Evolutionary conservation across 768 basidiomycete species (phyloP).

Genomic region (Botryobasidium botryosum): DNA sequence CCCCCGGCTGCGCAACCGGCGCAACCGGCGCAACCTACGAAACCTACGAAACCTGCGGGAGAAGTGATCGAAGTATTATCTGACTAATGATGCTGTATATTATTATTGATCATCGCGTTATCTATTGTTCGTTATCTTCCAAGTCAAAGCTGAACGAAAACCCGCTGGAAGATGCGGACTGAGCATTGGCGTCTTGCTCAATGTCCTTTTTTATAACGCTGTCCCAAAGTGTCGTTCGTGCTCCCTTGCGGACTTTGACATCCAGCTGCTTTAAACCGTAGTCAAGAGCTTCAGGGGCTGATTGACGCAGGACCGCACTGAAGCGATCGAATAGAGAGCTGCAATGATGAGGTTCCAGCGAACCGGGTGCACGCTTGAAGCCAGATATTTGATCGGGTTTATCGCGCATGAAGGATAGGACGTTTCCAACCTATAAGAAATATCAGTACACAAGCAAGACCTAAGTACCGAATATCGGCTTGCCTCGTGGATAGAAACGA

Average conservation of each 20-base stretch:
- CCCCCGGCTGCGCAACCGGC: too few species aligned
- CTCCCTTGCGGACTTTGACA: too few species aligned
- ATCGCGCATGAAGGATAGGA: conserved; percentile 15
- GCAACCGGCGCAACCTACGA: too few species aligned
- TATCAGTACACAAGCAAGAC: not conserved
- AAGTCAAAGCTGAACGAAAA: not conserved
- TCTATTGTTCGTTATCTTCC: not conserved
- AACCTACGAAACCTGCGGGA: not conserved
- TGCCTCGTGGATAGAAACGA: conserved; percentile 13
- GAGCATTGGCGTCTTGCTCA: too few species aligned
- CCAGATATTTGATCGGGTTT: conserved; percentile 16
- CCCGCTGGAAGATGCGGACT: too few species aligned
- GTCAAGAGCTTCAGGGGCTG: not conserved
- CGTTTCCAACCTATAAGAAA: conserved; percentile 11
- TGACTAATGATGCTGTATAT: not conserved
- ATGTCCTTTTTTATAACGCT: too few species aligned
- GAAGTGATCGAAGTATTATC: not conserved
- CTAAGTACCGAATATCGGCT: not conserved
- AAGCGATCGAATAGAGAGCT: conserved; percentile 10
- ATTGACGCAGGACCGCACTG: conserved; percentile 3
- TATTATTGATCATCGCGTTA: not conserved
- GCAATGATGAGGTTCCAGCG: not conserved
- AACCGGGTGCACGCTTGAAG: conserved; percentile 14
- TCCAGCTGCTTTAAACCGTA: too few species aligned
- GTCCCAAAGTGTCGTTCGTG: too few species aligned